Evolutionary conservation across 768 basidiomycete genomes (phyloP), one percentile per base, ranked within the genome.

Genomic region (Tulasnella sp.): DNA sequence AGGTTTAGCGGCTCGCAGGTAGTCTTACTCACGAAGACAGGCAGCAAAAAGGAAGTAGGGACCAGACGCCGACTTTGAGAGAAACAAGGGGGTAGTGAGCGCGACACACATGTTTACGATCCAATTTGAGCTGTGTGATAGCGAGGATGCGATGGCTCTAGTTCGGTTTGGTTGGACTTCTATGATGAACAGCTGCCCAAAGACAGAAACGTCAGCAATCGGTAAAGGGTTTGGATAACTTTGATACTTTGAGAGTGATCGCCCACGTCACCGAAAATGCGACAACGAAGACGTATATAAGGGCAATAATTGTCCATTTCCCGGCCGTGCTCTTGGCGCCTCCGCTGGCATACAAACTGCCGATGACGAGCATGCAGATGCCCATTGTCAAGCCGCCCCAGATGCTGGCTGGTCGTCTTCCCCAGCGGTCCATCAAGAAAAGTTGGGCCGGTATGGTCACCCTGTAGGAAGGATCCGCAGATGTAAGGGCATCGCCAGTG

Each of bases 151-250:
- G 1, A 72, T 65, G 0, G 74, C 73, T 21, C 77, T 72, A 14
- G 75, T 72, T 17, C 70, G 69, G 14, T 68, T 71, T 4, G 77
- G 77, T 60, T 78, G 68, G 36, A 78, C 74, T 63, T 78, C 77
- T 36, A 58, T 40, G 69, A 73, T 19, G 66, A 66, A 63, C 70
- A 71, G 61, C 74, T 68, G 31, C 40, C n/a, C n/a, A n/a, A n/a
- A 12, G 29, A 14, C 29, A 49, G n/a, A 42, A 21, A 40, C 6
- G 34, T 4, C 5, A 21, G 29, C 4, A 9, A 34, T 46, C n/a
- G 49, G 29, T 21, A 59, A 15, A 25, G 8, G 12, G 21, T 21
- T 6, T 11, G 5, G 15, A 11, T 19, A 6, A n/a, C 34, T 25
- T 49, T 32, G 17, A 57, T 9, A 65, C 51, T 2, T 63, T 62